A percentile compares a stretch with the other conserved stretches of the same genome.
phyloP scores from a whole-genome alignment of 164 flowering plant species.

The Dillenia turbinata region DNA sequence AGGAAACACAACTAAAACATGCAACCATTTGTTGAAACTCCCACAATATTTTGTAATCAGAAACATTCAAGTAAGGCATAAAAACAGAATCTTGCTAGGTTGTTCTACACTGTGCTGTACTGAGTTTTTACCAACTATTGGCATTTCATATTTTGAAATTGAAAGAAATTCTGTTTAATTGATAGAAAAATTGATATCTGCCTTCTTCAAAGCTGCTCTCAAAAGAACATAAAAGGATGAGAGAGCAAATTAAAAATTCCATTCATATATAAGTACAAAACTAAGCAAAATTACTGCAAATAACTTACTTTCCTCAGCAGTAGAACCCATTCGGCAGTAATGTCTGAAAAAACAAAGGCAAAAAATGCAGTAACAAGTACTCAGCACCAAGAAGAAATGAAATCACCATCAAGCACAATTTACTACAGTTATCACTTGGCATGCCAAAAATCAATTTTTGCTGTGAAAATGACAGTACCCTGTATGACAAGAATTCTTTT shows the following conservation, averaged over 20 bases:
- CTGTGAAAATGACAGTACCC: conserved; percentile 61
- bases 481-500: conserved; percentile 58
- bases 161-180: no score
- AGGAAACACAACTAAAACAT: no score
- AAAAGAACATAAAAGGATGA: not conserved
- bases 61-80: no score
- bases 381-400: conserved; percentile 1
- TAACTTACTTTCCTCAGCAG: conserved; percentile 54
- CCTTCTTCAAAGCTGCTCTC: no score
- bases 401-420: not conserved
- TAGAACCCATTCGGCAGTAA: conserved; percentile 91
- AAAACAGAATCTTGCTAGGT: no score
- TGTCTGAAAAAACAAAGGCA: conserved; percentile 47
- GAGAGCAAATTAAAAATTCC: not conserved
- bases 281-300: not conserved
- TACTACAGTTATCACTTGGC: not conserved
- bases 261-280: not conserved
- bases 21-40: no score
- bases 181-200: no score
- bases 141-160: no score
- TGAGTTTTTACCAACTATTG: no score
- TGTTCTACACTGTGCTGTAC: no score
- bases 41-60: no score
- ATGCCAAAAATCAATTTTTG: conserved; percentile 4
- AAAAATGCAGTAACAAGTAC: conserved; percentile 5